These are phyloP conservation scores for Geranium rotundifolium DNA, from an alignment of 345 rosid genomes.

Conservation along the genomic window DNA sequence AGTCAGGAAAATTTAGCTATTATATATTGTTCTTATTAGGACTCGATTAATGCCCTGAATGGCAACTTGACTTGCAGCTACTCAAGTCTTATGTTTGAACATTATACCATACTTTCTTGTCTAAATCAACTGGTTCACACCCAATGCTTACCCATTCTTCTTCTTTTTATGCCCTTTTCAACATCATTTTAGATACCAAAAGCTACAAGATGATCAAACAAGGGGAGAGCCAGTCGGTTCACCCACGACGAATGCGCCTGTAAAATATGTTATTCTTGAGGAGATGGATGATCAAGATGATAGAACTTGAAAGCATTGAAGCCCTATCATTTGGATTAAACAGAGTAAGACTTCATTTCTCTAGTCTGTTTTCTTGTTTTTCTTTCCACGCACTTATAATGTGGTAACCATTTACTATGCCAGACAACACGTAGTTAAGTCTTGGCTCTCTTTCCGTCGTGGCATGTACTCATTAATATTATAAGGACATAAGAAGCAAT, in stretches of 20 bases:
- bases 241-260: conserved; percentile 22
- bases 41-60: no score
- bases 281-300: conserved; percentile 67
- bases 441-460: no score
- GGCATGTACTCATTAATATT: no score
- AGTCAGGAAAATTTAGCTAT: no score
- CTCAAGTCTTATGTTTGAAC: no score
- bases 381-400: no score
- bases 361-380: no score
- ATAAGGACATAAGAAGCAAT: no score
- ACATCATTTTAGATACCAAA: conserved; percentile 46
- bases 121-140: background rate
- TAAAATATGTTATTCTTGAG: conserved; percentile 82
- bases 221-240: conserved; percentile 20
- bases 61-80: no score
- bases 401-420: no score
- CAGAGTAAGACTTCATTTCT: conserved; percentile 13
- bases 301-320: conserved; percentile 19
- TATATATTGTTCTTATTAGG: no score
- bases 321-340: conserved; percentile 4
- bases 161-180: background rate
- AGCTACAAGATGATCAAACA: conserved; percentile 40
- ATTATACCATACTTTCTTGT: background rate
- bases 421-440: no score
- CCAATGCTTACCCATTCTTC: background rate